Evolutionary conservation across 257 asterid genomes (phyloP).

Genomic region (Rubia yunnanensis): DNA sequence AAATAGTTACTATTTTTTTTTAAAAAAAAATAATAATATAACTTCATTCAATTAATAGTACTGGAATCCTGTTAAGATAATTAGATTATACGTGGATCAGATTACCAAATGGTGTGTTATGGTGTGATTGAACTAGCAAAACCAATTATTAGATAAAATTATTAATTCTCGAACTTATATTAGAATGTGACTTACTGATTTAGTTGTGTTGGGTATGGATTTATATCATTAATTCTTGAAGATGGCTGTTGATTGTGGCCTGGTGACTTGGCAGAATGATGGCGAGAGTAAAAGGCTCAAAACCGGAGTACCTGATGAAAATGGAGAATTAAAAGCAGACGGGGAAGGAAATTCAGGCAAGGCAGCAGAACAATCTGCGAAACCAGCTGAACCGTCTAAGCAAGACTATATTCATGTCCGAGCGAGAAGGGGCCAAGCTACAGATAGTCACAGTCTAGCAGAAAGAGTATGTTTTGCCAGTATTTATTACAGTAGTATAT

Average conservation of each 20-base stretch:
- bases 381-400: slow-evolving; percentile 30
- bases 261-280: slow-evolving; percentile 24
- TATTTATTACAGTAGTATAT: slow-evolving; percentile 2
- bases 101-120: slow-evolving; percentile 2
- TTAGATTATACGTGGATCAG: no score
- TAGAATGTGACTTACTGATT: neutral
- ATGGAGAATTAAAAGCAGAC: slow-evolving; percentile 18
- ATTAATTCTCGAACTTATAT: neutral
- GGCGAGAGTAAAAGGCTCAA: slow-evolving; percentile 27
- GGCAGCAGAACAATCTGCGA: slow-evolving; percentile 22
- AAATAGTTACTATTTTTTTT: no score
- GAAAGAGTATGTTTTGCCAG: slow-evolving; percentile 34
- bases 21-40: no score
- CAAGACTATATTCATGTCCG: slow-evolving; percentile 47
- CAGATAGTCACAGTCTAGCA: slow-evolving; percentile 47
- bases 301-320: slow-evolving; percentile 21
- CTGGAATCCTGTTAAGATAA: no score
- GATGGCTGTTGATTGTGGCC: neutral
- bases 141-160: neutral
- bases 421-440: slow-evolving; percentile 51
- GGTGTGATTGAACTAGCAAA: neutral
- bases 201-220: neutral
- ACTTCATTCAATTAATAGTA: no score
- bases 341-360: slow-evolving; percentile 31
- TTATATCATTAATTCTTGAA: neutral